Percentiles rank a stretch among this genome's conserved stretches.
phyloP scores from a whole-genome alignment of 2,329 filamentous ascomycete genomes.

The Trichoderma pleuroti region DNA sequence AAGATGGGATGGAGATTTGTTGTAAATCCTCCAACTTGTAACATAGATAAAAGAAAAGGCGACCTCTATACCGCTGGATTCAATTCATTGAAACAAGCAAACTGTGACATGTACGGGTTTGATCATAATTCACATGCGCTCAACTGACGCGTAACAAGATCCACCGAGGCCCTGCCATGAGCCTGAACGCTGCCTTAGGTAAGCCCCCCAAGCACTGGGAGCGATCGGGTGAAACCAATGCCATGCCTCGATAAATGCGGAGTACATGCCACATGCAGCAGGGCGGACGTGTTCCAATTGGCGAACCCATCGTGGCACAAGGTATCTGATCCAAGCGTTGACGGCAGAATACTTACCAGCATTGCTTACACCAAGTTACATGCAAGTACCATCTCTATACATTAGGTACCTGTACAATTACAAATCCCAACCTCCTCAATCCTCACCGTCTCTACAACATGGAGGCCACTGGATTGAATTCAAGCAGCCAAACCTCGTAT shows the following conservation, averaged over 20 bases:
- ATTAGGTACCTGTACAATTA: neutral
- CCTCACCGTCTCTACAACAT: neutral
- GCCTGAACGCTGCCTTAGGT: neutral
- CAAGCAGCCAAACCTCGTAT: neutral
- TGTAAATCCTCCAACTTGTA: neutral
- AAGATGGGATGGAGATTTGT: neutral
- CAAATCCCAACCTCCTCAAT: neutral
- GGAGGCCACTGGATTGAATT: neutral
- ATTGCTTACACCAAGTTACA: neutral
- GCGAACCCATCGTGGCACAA: neutral
- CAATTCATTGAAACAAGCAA: neutral
- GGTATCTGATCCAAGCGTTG: neutral
- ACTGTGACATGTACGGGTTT: neutral
- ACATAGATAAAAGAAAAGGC: neutral
- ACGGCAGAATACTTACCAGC: neutral
- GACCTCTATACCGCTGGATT: neutral
- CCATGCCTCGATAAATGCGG: slow-evolving; percentile 1
- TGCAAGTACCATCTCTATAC: neutral
- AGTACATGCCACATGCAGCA: neutral
- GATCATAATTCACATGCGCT: neutral
- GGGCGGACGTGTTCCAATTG: neutral
- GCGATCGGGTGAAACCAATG: neutral
- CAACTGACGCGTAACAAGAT: neutral
- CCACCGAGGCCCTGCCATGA: neutral
- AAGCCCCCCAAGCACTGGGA: neutral